Evolutionary conservation across 805 yeast genomes (phyloP), one percentile per base, ranked within the genome.

Genomic region (Spathaspora sp.): DNA sequence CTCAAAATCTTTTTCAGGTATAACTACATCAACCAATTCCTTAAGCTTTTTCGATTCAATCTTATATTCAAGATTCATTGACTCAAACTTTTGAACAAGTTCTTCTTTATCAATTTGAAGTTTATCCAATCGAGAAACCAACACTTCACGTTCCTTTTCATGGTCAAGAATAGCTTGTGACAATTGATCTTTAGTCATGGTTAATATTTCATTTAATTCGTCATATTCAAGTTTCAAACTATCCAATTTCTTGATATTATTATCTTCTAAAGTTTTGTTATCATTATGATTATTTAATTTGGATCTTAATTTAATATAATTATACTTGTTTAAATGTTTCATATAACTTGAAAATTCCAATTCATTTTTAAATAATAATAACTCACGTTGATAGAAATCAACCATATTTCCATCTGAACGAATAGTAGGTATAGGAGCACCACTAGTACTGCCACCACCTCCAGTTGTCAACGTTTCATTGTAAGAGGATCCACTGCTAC

Each of bases 261-360:
- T 44, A 2, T 28, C 31, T 10, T 20, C 26, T 20, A 17, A 14
- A 29, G 20, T n/a, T 19, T 11, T 42, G 20, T 3, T n/a, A n/a
- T 29, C 40, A 31, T 16, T 17, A 5, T 23, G 26, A 23, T n/a
- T 19, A 14, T 42, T 42, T 45, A 52, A 42, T 18, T 51, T 42
- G 10, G 57, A 40, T 48, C 60, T 62, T 18, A 59, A 46, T 35
- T 55, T 52, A 8, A 63, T 50, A 47, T 62, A 63, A 23, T 57
- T 50, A 42, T 48, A 68, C 56, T 77, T 76, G 50, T 70, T 72
- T 52, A 80, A 69, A 48, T 77, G 71, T 47, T 78, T 79, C 57
- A 82, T 60, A 62, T 80, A 83, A 47, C 76, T 73, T 3, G 81
- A 70, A 57, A 86, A 85, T 47, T 83, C 86, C 39, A 82, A 67